phyloP scores from a whole-genome alignment of 2,329 filamentous ascomycete species.

The Oidium heveae region DNA sequence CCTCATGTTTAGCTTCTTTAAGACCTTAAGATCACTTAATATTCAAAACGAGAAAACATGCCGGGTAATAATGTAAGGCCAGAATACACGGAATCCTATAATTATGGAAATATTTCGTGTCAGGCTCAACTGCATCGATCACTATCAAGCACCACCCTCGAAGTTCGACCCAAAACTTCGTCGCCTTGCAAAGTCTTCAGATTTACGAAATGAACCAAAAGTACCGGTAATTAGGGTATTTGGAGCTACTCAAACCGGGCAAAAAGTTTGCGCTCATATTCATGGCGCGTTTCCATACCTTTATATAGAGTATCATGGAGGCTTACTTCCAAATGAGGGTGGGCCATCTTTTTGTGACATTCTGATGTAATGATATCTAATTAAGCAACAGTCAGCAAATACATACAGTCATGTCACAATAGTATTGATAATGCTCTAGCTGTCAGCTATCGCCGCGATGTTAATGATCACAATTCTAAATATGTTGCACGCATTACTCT shows the following conservation, averaged over 20 bases:
- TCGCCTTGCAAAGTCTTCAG: conserved; percentile 31
- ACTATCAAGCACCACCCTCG: conserved; percentile 64
- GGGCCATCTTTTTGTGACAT: conserved; percentile 11
- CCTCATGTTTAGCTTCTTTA: too few species aligned
- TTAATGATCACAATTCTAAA: conserved; percentile 36
- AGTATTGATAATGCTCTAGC: conserved; percentile 82
- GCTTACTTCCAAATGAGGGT: conserved; percentile 42
- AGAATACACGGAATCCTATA: too few species aligned
- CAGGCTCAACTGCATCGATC: conserved; percentile 84
- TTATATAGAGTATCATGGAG: conserved; percentile 66
- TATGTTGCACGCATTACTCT: conserved; percentile 81
- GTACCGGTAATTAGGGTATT: conserved; percentile 79
- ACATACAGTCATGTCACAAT: conserved; percentile 53
- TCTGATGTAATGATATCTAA: conserved; percentile 4
- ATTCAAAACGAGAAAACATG: too few species aligned
- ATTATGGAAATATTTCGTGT: conserved; percentile 59
- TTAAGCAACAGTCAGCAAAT: conserved; percentile 34
- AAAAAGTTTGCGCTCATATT: conserved; percentile 88
- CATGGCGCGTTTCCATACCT: conserved; percentile 91
- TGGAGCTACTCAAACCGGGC: conserved; percentile 76
- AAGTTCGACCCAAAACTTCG: conserved; percentile 59
- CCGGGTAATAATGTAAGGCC: too few species aligned
- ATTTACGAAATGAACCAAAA: conserved; percentile 37
- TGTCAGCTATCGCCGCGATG: conserved; percentile 57
- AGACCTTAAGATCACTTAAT: too few species aligned